Conservation (phyloP, 306 rosid species). For the Cyclanthera cordifolia region DNA sequence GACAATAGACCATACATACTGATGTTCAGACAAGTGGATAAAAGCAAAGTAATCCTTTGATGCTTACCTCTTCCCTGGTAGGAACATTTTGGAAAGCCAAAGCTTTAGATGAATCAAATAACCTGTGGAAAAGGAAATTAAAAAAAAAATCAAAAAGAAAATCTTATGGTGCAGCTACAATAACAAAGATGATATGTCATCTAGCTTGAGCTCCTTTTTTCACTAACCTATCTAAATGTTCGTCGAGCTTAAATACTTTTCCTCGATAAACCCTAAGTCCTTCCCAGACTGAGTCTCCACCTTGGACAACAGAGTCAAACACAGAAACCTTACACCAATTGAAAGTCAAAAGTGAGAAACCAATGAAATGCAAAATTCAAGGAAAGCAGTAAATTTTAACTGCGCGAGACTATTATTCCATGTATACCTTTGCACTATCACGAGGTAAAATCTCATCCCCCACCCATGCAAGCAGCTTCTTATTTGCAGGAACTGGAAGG, state of each 20-base stretch:
- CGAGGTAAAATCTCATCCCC: constrained; percentile 70
- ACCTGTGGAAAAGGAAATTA: constrained; percentile 29
- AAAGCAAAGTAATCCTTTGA: constrained; percentile 10
- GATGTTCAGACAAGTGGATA: neutral
- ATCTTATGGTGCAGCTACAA: neutral
- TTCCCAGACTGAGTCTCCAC: constrained; percentile 92
- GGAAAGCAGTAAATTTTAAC: neutral
- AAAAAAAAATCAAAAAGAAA: neutral
- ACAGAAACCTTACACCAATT: constrained; percentile 54
- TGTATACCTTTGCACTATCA: constrained; percentile 62
- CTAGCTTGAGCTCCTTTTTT: neutral
- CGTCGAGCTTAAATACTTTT: constrained; percentile 74
- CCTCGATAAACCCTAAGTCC: constrained; percentile 73
- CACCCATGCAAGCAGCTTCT: constrained; percentile 79
- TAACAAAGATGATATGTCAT: neutral
- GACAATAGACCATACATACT: neutral
- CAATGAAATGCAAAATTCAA: constrained; percentile 17
- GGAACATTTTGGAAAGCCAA: constrained; percentile 73
- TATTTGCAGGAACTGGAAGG: constrained; percentile 75
- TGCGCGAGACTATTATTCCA: constrained; percentile 8
- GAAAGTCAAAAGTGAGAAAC: constrained; percentile 19
- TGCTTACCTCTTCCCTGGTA: constrained; percentile 49
- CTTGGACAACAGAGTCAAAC: constrained; percentile 83
- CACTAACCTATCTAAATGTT: constrained; percentile 70
- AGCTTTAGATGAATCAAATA: constrained; percentile 84